Percentiles rank a stretch among this genome's conserved stretches.
Conservation (phyloP, 345 rosid species). For the Corchorus olitorius region DNA sequence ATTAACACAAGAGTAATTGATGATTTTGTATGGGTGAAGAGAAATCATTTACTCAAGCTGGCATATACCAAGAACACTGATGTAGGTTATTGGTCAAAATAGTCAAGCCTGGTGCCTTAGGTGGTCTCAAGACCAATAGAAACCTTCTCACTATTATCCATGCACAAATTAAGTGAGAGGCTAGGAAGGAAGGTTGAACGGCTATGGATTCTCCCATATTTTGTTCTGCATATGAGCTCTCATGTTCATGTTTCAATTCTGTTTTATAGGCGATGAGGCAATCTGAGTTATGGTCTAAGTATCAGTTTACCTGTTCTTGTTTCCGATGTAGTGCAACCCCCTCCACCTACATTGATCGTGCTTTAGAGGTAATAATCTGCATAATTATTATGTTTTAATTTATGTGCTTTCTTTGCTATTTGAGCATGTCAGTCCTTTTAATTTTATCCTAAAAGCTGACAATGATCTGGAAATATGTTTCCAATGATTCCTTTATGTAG, state of each 20-base stretch:
- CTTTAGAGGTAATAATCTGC: slow-evolving; percentile 51
- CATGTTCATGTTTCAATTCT: neutral
- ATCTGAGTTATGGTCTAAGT: slow-evolving; percentile 66
- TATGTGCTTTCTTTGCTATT: neutral
- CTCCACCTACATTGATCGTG: slow-evolving; percentile 54
- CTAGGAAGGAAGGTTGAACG: neutral
- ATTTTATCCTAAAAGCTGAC: neutral
- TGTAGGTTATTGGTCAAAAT: neutral
- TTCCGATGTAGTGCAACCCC: slow-evolving; percentile 56
- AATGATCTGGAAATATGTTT: neutral
- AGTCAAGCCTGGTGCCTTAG: neutral
- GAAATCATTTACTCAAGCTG: neutral
- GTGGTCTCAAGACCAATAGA: neutral
- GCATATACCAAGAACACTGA: neutral
- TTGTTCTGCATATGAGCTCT: neutral
- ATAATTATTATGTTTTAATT: neutral
- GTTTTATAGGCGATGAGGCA: slow-evolving; percentile 56
- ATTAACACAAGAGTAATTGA: neutral
- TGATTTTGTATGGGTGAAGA: neutral
- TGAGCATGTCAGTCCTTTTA: neutral
- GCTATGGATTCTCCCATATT: slow-evolving; percentile 1
- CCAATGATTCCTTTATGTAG: neutral
- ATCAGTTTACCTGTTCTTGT: slow-evolving; percentile 71
- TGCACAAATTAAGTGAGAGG: neutral
- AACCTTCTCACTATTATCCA: neutral